Percentiles rank a stretch among this genome's conserved stretches.
Evolutionary conservation across 176 grass and related monocot genomes (phyloP).

Genomic region (Musa beccarii): DNA sequence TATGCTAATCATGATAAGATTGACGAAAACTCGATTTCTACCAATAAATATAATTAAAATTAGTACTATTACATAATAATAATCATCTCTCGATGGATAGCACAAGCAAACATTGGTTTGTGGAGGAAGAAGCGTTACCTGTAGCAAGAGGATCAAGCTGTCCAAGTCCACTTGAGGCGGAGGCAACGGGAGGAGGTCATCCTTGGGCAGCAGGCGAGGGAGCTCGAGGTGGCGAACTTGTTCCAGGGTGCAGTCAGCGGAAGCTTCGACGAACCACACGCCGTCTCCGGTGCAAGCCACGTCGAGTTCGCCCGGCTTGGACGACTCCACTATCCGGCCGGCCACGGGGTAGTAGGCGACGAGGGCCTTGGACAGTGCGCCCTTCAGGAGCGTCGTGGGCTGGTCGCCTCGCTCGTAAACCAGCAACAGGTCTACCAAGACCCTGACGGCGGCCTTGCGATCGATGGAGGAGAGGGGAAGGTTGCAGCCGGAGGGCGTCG

Average conservation of each 20-base stretch:
- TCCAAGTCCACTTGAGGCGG: conserved; percentile 28
- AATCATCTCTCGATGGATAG: no score
- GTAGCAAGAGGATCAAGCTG: conserved; percentile 49
- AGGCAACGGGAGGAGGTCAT: conserved; percentile 52
- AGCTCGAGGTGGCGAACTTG: conserved; percentile 57
- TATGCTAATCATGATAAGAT: no score
- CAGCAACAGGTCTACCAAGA: conserved; percentile 55
- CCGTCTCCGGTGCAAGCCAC: conserved; percentile 63
- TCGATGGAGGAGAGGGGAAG: conserved; percentile 70
- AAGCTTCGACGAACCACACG: conserved; percentile 63
- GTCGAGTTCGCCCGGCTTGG: conserved; percentile 23
- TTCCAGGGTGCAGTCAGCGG: conserved; percentile 41
- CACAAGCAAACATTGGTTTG: no score
- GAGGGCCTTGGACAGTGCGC: conserved; percentile 42
- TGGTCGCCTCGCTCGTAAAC: conserved; percentile 24
- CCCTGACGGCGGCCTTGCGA: conserved; percentile 30
- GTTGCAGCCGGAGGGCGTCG: conserved; percentile 24
- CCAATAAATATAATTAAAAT: no score
- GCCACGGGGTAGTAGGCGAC: conserved; percentile 60
- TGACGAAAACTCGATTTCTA: no score
- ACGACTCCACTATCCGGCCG: conserved; percentile 43
- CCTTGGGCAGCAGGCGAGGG: conserved; percentile 53
- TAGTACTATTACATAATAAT: no score
- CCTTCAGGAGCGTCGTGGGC: conserved; percentile 11
- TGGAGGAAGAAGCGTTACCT: conserved; percentile 24